phyloP scores from a whole-genome alignment of 768 basidiomycete species.

The Sporobolomyces roseus region DNA sequence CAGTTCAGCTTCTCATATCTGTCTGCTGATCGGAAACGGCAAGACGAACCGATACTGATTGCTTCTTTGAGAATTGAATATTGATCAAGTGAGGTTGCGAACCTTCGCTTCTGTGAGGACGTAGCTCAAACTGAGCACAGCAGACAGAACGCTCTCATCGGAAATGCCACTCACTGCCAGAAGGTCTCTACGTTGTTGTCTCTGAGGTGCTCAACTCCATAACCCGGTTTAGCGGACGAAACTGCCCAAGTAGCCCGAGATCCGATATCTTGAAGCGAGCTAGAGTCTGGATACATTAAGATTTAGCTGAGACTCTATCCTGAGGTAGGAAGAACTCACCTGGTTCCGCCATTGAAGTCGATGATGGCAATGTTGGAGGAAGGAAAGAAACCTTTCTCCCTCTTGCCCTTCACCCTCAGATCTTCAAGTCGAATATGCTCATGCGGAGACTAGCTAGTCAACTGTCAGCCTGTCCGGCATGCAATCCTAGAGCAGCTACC shows the following conservation, averaged over 20 bases:
- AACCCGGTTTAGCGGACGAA: conserved; percentile 93
- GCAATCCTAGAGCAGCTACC: neutral
- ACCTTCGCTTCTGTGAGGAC: conserved; percentile 61
- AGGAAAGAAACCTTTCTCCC: neutral
- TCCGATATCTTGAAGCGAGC: conserved; percentile 56
- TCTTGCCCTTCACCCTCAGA: neutral
- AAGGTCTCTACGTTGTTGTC: conserved; percentile 78
- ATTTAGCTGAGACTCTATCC: too few species aligned
- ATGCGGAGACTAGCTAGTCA: neutral
- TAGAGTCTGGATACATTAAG: too few species aligned
- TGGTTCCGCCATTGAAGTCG: conserved; percentile 16
- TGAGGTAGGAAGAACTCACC: conserved; percentile 6
- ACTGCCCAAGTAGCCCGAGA: conserved; percentile 90
- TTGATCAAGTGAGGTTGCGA: conserved; percentile 96
- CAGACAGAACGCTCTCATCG: neutral
- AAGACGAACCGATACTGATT: conserved; percentile 69
- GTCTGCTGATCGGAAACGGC: neutral
- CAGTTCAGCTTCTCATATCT: neutral
- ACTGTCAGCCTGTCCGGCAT: neutral
- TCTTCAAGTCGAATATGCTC: neutral
- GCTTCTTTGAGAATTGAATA: conserved; percentile 83
- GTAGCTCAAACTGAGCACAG: neutral
- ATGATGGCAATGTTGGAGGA: conserved; percentile 7
- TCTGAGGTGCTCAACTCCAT: conserved; percentile 84
- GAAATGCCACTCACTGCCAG: conserved; percentile 75